phyloP scores from a whole-genome alignment of 2,329 filamentous ascomycete genomes.

The Fusarium abutilonis region DNA sequence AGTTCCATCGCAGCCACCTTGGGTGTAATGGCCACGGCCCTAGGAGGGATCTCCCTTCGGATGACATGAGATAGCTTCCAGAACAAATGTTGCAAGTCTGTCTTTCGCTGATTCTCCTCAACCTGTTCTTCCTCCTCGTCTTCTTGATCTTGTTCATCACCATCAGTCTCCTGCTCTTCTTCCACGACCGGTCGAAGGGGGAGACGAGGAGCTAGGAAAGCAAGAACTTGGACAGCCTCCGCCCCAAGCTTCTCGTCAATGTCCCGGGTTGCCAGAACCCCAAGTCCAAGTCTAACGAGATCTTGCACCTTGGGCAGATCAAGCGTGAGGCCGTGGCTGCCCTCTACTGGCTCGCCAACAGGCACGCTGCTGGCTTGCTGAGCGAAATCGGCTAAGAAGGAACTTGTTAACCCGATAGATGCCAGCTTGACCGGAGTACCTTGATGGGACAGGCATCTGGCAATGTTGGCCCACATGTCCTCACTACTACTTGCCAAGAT shows the following conservation, averaged over 20 bases:
- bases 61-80: slow-evolving; percentile 81
- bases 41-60: slow-evolving; percentile 76
- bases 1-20: slow-evolving; percentile 82
- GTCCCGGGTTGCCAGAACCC: slow-evolving; percentile 68
- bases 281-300: slow-evolving; percentile 61
- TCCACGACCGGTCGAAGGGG: slow-evolving; percentile 51
- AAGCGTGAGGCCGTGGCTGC: slow-evolving; percentile 77
- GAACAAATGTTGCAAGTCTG: slow-evolving; percentile 76
- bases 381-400: slow-evolving; percentile 84
- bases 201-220: slow-evolving; percentile 77
- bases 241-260: slow-evolving; percentile 79
- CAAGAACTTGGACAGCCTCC: slow-evolving; percentile 81
- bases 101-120: slow-evolving; percentile 54
- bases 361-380: slow-evolving; percentile 62
- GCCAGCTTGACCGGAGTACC: slow-evolving; percentile 80
- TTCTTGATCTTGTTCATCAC: slow-evolving; percentile 54
- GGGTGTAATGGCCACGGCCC: slow-evolving; percentile 70
- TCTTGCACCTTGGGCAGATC: slow-evolving; percentile 70
- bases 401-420: slow-evolving; percentile 76
- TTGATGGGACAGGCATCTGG: slow-evolving; percentile 75
- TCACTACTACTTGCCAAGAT: slow-evolving; percentile 69
- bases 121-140: slow-evolving; percentile 57
- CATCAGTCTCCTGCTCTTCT: slow-evolving; percentile 52
- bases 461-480: slow-evolving; percentile 76
- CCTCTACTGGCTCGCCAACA: slow-evolving; percentile 67